These are phyloP conservation scores for Boletellus ananiceps DNA, from an alignment of 768 basidiomycete genomes.

Conservation along the genomic window DNA sequence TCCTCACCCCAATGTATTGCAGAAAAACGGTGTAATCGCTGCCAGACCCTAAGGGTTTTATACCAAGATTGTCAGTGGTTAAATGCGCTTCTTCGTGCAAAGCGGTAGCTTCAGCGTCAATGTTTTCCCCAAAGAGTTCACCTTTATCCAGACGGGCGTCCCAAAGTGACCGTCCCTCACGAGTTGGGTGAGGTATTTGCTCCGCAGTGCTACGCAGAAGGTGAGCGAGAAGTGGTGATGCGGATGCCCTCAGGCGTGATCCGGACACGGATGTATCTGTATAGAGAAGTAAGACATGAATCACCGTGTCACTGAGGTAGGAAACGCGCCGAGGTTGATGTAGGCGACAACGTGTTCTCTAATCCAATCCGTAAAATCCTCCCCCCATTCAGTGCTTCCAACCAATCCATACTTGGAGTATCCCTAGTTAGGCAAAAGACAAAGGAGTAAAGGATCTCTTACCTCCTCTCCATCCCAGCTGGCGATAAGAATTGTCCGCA, in stretches of 20 bases:
- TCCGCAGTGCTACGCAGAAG: constrained; percentile 65
- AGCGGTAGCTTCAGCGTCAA: constrained; percentile 27
- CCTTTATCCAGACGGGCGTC: constrained; percentile 60
- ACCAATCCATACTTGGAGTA: constrained; percentile 55
- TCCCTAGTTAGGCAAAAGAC: constrained; percentile 2
- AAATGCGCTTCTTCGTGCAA: constrained; percentile 24
- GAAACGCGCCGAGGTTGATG: constrained; percentile 62
- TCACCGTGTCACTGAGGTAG: constrained; percentile 27
- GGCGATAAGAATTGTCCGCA: constrained; percentile 68
- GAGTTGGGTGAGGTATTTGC: constrained; percentile 70
- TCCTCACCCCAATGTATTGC: constrained; percentile 64
- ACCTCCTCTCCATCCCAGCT: constrained; percentile 81
- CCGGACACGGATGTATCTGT: constrained; percentile 53
- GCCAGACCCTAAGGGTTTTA: constrained; percentile 72
- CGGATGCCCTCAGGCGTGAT: constrained; percentile 46
- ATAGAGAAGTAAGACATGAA: constrained; percentile 25
- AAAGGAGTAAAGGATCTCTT: constrained; percentile 3
- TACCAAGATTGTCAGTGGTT: constrained; percentile 34
- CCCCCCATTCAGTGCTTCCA: constrained; percentile 92
- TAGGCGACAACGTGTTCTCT: constrained; percentile 80
- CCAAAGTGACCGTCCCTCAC: constrained; percentile 66
- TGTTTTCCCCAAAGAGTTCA: constrained; percentile 34
- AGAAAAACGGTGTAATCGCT: constrained; percentile 93
- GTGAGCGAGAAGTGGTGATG: constrained; percentile 80
- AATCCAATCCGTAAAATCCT: constrained; percentile 85